Evolutionary conservation across 805 yeast genomes (phyloP), one percentile per base, ranked within the genome.

Genomic region (Candida jianshihensis): DNA sequence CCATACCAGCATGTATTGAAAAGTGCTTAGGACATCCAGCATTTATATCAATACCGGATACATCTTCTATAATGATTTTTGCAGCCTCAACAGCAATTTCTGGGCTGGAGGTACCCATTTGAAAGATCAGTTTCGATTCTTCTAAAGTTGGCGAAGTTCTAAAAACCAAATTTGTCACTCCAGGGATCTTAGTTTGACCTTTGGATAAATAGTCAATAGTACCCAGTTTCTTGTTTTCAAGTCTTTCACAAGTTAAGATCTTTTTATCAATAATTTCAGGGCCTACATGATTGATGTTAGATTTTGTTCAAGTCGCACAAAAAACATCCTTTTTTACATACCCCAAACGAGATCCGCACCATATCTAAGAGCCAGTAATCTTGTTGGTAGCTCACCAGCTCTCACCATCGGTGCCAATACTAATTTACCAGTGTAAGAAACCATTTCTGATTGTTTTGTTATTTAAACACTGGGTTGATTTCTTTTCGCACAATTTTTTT

Each of bases 21-120:
- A 92, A 92, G 47, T 88, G 97, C 56, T 90, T 92, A 4, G 98
- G 98, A 61, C 98, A 92, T 5, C 98, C 98, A 20, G 96, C 87
- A 57, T 92, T 92, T 39, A 92, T 70, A 56, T 92, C 98, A 5
- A 92, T 82, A 8, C 95, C 97, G 44, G 77, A 88, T 3, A 92
- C 97, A 57, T 92, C 97, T 2, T 67, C 53, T 8, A 89, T 86
- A 4, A 92, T 84, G 30, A 80, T 68, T 36, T 71, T 62, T 0
- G 95, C 97, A 1, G 97, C 98, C 42, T 81, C 65, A 1, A 88
- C 95, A 0, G 98, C 98, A 16, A 88, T 60, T 0, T 76, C 81
- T 1, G 97, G 78, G 43, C 78, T 71, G 0, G 96, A 71, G 0
- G 96, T 81, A 13, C 98, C 98, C 64, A 92, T 68, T 60, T 92